A percentile compares a stretch with the other conserved stretches of the same genome.
Conservation (phyloP, 352 stramenopile genomes). For the Pythium oligandrum region DNA sequence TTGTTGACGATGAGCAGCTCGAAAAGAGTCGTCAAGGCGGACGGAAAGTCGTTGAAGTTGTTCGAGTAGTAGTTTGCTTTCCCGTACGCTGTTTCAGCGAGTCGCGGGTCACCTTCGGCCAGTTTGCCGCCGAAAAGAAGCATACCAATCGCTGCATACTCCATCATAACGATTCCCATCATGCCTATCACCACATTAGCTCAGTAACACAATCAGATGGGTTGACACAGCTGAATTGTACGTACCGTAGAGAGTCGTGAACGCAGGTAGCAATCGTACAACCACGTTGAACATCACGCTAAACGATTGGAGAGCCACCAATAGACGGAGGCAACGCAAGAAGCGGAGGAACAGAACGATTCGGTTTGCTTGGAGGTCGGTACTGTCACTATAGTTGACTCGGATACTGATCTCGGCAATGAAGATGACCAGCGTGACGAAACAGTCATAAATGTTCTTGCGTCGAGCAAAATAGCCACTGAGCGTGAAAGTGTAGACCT, state of each 20-base stretch:
- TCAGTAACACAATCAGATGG: constrained; percentile 1
- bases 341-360: constrained; percentile 58
- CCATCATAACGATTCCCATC: constrained; percentile 53
- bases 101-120: constrained; percentile 23
- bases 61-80: constrained; percentile 54
- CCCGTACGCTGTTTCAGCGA: constrained; percentile 38
- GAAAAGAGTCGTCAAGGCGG: constrained; percentile 55
- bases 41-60: constrained; percentile 78
- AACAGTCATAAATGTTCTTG: constrained; percentile 82
- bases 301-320: constrained; percentile 42
- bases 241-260: constrained; percentile 51
- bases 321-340: constrained; percentile 42
- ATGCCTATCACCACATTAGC: constrained; percentile 20
- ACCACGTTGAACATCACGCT: constrained; percentile 54
- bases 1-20: constrained; percentile 79
- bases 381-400: constrained; percentile 31
- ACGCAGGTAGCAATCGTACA: constrained; percentile 38
- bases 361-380: constrained; percentile 43
- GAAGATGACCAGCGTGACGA: constrained; percentile 68
- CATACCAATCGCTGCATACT: constrained; percentile 55
- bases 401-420: constrained; percentile 51
- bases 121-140: constrained; percentile 62
- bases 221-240: background rate
- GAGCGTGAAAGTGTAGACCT: constrained; percentile 54
- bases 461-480: constrained; percentile 50